A percentile compares a stretch with the other conserved stretches of the same genome.
Evolutionary conservation across 176 grass and related monocot species (phyloP).

Genomic region (Aegilops umbellulata): DNA sequence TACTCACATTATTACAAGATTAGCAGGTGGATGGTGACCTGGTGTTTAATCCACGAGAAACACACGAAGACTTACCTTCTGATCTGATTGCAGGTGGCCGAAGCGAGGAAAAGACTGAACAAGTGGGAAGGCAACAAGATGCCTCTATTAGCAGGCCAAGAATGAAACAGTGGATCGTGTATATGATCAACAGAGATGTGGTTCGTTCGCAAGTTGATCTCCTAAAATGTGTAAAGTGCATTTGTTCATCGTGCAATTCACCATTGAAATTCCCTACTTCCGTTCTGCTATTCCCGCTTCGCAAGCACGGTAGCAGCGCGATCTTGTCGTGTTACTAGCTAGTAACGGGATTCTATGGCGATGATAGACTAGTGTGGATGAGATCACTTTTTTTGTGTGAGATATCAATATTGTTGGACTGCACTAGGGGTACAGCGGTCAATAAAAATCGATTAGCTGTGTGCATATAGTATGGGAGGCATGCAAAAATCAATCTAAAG

Average conservation of each 20-base stretch:
- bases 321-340: not conserved
- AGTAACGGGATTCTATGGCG: not conserved
- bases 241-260: not conserved
- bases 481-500: not conserved
- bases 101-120: conserved; percentile 31
- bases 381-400: not conserved
- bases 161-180: not conserved
- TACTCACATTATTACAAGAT: too few relatives aligned
- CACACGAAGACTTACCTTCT: not conserved
- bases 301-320: not conserved
- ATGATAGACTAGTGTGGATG: not conserved
- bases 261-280: not conserved
- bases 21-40: too few relatives aligned
- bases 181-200: not conserved
- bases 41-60: too few relatives aligned
- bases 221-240: not conserved
- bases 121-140: conserved; percentile 37
- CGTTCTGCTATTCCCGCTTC: not conserved
- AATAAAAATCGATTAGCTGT: not conserved
- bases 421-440: too few relatives aligned
- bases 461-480: not conserved
- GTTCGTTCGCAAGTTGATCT: not conserved
- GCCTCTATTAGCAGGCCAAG: conserved; percentile 3
- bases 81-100: conserved; percentile 18
- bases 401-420: too few relatives aligned